phyloP scores from a whole-genome alignment of 2,329 filamentous ascomycete genomes.

The Fusarium secorum region DNA sequence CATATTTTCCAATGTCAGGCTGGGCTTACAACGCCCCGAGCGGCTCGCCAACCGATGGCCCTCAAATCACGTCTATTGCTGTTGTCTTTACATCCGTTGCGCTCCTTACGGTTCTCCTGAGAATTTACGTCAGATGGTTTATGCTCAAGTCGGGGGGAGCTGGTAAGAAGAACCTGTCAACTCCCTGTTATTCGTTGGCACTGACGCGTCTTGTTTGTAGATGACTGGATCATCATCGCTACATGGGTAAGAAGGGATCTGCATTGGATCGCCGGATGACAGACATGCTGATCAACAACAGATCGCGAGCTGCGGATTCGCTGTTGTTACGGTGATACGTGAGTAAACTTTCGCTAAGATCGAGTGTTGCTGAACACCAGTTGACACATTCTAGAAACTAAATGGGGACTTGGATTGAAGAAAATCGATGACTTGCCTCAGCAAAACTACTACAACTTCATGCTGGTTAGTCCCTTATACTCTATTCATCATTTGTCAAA shows the following conservation, averaged over 20 bases:
- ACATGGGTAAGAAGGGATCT: slow-evolving; percentile 20
- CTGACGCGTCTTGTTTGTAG: not conserved
- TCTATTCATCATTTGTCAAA: accelerated
- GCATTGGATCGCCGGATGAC: not conserved
- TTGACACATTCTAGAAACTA: slow-evolving; percentile 48
- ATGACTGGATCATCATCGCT: slow-evolving; percentile 31
- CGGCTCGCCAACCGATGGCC: slow-evolving; percentile 18
- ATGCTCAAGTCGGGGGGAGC: slow-evolving; percentile 26
- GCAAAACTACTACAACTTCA: slow-evolving; percentile 50
- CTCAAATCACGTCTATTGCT: slow-evolving; percentile 13
- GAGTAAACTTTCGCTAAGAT: slow-evolving; percentile 17
- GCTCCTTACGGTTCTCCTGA: not conserved
- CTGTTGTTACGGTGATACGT: slow-evolving; percentile 49
- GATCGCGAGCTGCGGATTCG: slow-evolving; percentile 47
- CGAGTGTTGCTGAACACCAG: not conserved
- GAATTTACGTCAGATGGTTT: slow-evolving; percentile 19
- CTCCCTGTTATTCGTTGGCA: not conserved
- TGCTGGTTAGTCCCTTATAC: not conserved
- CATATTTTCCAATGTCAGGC: slow-evolving; percentile 12
- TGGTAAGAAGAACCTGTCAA: not conserved
- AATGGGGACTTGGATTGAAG: slow-evolving; percentile 52
- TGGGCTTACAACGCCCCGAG: slow-evolving; percentile 25
- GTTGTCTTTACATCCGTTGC: slow-evolving; percentile 14
- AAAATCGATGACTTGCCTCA: slow-evolving; percentile 48
- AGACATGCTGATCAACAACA: slow-evolving; percentile 15